Base-by-base conservation (phyloP, 345 rosid species). In the Dimocarpus longan region DNA sequence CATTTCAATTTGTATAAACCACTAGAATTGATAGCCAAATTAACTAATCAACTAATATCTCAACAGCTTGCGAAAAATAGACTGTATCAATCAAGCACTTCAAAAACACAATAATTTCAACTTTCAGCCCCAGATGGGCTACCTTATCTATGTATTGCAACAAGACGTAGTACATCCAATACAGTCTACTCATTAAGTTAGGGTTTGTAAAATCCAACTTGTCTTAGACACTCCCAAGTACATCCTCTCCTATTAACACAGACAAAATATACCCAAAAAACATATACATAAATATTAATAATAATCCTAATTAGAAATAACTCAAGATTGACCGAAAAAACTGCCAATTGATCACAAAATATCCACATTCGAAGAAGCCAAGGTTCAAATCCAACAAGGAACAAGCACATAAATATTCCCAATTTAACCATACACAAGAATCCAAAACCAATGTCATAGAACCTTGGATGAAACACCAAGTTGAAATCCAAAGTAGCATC, bases 391-490 rank as follows among this genome's bases (percentile, higher is more conserved):
- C 13, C 15, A 18, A 39, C 68, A 5, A 42, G 28, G 28, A 32
- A 56, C 24, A 63, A 40, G 21, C 21, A 74, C 43, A 74, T 0
- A 44, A 32, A 32, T 12, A 52, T 21, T 48, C n/a, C 19, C 48
- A 50, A 19, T 6, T 11, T 65, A 21, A 42, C 40, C 43, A 42
- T 11, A n/a, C 70, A 11, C 15, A 18, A 65, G 71, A 44, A 8
- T 21, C 32, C 21, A 79, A 79, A n/a, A 6, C 15, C 67, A 69
- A 15, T 10, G 15, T 24, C 32, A 42, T 65, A 44, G 26, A 62
- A 52, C 66, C 71, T 39, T 11, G 37, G 67, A 81, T 37, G 21
- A 67, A 73, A n/a, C 77, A 66, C 62, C 73, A 11, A 28, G 59
- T 54, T 11, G 32, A 77, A 71, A 59, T 72, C 73, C 70, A 46